These are phyloP conservation scores for Aspergillus ibericus DNA, from an alignment of 2,329 filamentous ascomycete genomes.

Conservation along the genomic window DNA sequence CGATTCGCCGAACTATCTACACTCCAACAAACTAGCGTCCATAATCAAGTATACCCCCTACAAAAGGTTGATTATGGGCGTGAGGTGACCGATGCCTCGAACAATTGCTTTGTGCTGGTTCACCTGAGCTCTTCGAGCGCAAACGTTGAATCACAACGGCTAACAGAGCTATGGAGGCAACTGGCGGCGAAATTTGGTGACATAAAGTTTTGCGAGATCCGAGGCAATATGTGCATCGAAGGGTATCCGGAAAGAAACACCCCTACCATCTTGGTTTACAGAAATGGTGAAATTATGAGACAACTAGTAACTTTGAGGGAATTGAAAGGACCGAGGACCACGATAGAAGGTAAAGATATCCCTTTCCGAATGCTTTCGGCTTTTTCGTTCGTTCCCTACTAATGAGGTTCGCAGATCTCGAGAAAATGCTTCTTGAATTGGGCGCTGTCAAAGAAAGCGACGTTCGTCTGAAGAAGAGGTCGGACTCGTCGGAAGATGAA, in stretches of 20 bases:
- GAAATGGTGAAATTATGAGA: conserved; percentile 85
- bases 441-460: conserved; percentile 79
- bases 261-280: conserved; percentile 89
- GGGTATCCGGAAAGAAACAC: conserved; percentile 94
- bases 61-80: conserved; percentile 91
- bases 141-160: conserved; percentile 80
- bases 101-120: conserved; percentile 67
- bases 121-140: conserved; percentile 76
- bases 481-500: conserved; percentile 58
- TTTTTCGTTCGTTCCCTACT: conserved; percentile 2
- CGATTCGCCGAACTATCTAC: conserved; percentile 78
- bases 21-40: conserved; percentile 73
- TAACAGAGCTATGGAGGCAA: conserved; percentile 83
- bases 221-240: conserved; percentile 89
- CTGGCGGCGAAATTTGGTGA: conserved; percentile 85
- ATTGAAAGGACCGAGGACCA: conserved; percentile 70
- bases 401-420: conserved; percentile 57
- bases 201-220: conserved; percentile 96
- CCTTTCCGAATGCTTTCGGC: background rate
- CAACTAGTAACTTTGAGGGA: conserved; percentile 88
- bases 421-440: conserved; percentile 76
- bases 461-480: conserved; percentile 64
- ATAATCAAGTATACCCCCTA: conserved; percentile 88
- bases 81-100: conserved; percentile 88
- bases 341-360: conserved; percentile 52